Conservation (phyloP, 2,329 filamentous ascomycete genomes). For the Zymoseptoria passerinii region DNA sequence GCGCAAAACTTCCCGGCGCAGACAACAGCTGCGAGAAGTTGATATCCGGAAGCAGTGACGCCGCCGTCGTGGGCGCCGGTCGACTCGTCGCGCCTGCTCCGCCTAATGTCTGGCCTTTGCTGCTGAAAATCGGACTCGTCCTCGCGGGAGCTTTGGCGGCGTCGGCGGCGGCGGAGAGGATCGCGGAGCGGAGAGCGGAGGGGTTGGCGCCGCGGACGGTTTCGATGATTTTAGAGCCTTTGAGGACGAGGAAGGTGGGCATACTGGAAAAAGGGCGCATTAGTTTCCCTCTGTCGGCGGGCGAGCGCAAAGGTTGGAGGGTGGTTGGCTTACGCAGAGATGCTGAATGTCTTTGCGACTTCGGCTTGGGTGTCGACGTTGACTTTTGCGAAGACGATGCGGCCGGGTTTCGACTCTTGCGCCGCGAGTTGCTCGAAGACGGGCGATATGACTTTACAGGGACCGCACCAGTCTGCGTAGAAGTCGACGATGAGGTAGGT, state of each 20-base stretch:
- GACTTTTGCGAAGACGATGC: conserved; percentile 46
- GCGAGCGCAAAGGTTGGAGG: not conserved
- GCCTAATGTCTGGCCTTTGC: conserved; percentile 38
- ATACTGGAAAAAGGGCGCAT: conserved; percentile 24
- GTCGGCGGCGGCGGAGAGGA: conserved; percentile 38
- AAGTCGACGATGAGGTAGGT: conserved; percentile 30
- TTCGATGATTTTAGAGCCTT: conserved; percentile 36
- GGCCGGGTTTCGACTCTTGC: conserved; percentile 39
- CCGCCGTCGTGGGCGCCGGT: not conserved
- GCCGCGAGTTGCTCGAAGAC: conserved; percentile 45
- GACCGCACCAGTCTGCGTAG: conserved; percentile 45
- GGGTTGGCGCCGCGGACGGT: conserved; percentile 43
- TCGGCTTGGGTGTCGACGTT: conserved; percentile 47
- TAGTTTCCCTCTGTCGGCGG: not conserved
- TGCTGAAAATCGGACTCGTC: conserved; percentile 29
- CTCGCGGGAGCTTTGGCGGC: conserved; percentile 31
- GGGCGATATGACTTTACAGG: conserved; percentile 48
- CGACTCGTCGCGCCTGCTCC: conserved; percentile 1
- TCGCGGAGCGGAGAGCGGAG: conserved; percentile 40
- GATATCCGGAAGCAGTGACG: conserved; percentile 9
- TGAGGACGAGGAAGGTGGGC: conserved; percentile 44
- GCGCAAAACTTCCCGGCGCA: conserved; percentile 24
- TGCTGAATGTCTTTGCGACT: conserved; percentile 42
- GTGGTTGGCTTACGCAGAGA: conserved; percentile 36
- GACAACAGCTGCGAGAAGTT: conserved; percentile 18